Conservation (phyloP, 345 rosid genomes). For the Jatropha curcas region DNA sequence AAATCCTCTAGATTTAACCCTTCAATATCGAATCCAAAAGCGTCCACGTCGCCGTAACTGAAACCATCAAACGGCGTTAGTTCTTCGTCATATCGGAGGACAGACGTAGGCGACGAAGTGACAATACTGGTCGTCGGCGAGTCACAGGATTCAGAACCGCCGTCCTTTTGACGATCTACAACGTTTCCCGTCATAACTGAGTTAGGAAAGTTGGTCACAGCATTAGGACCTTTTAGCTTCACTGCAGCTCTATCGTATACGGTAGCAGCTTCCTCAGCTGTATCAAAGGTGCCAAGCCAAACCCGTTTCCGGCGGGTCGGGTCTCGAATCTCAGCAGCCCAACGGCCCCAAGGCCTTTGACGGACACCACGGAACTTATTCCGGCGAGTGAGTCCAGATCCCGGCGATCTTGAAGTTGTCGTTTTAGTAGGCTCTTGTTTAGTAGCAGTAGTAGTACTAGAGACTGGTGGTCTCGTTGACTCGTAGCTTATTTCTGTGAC, state of each 20-base stretch:
- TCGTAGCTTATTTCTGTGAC: constrained; percentile 19
- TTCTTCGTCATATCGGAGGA: constrained; percentile 25
- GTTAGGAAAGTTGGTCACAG: constrained; percentile 50
- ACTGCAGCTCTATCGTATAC: constrained; percentile 57
- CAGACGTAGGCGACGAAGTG: constrained; percentile 42
- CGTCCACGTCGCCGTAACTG: constrained; percentile 22
- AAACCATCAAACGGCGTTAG: constrained; percentile 14
- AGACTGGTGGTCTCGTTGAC: neutral
- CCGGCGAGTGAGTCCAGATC: constrained; percentile 15
- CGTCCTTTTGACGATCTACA: neutral
- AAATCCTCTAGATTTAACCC: constrained; percentile 12
- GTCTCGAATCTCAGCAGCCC: constrained; percentile 66
- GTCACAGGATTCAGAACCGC: constrained; percentile 2
- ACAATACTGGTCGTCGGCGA: neutral
- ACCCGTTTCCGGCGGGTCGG: constrained; percentile 39
- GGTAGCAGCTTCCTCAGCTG: constrained; percentile 61
- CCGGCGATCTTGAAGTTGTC: constrained; percentile 12
- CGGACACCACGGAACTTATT: constrained; percentile 59
- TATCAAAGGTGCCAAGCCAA: constrained; percentile 57
- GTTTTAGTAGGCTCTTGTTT: neutral
- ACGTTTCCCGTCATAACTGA: constrained; percentile 18
- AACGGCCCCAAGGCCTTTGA: constrained; percentile 61
- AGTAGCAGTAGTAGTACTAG: neutral
- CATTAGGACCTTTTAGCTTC: constrained; percentile 46
- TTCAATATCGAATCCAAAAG: constrained; percentile 29